A percentile compares a stretch with the other conserved stretches of the same genome.
Conservation (phyloP, 371 early-diverging fungal genomes). For the Apophysomyces ossiformis region DNA sequence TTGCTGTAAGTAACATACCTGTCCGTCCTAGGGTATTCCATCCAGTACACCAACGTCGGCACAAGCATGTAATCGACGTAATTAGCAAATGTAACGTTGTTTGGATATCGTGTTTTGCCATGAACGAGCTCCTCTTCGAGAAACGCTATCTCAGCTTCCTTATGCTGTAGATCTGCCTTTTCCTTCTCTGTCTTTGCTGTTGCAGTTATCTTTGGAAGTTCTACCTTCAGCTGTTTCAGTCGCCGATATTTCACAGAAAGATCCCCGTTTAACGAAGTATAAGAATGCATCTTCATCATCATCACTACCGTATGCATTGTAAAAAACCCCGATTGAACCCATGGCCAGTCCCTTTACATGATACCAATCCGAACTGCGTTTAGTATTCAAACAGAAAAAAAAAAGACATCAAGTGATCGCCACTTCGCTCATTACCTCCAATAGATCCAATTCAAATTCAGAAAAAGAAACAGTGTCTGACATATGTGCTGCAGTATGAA, state of each 20-base stretch:
- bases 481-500: constrained; percentile 71
- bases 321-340: constrained; percentile 91
- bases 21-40: constrained; percentile 91
- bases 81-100: constrained; percentile 82
- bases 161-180: constrained; percentile 16
- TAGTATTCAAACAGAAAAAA: not conserved
- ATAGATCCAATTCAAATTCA: constrained; percentile 70
- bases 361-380: too few species aligned
- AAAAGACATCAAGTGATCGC: not conserved
- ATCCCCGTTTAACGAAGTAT: constrained; percentile 76
- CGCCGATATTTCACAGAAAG: constrained; percentile 57
- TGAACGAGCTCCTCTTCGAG: constrained; percentile 68
- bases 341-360: constrained; percentile 76
- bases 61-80: constrained; percentile 89
- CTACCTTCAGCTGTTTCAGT: constrained; percentile 40
- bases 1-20: constrained; percentile 46
- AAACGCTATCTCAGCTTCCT: constrained; percentile 57
- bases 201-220: constrained; percentile 37
- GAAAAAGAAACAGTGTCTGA: constrained; percentile 68
- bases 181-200: constrained; percentile 16
- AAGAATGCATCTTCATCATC: constrained; percentile 96
- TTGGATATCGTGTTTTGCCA: constrained; percentile 70
- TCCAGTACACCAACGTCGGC: constrained; percentile 91
- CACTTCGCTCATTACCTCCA: constrained; percentile 51
- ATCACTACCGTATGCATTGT: constrained; percentile 88